Evolutionary conservation across 441 rosid species (phyloP), one percentile per base, ranked within the genome.

Genomic region (Euphorbia celastroides): DNA sequence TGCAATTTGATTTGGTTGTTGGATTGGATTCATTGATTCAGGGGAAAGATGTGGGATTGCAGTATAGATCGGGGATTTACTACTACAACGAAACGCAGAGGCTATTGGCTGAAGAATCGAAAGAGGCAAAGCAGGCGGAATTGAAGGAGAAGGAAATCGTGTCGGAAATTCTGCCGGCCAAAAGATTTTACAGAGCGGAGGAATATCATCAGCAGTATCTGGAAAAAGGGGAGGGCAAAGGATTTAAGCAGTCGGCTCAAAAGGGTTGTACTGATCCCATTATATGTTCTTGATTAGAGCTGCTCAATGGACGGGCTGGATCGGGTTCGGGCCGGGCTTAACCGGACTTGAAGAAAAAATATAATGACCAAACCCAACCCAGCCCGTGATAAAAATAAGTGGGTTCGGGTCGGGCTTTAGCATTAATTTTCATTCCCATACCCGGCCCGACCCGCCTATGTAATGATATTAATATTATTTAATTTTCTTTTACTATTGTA

Each of bases 181-280:
- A 81, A 86, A 88, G 84, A 75, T 93, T 93, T 80, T 90, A 83
- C 76, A 74, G 80, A 68, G 98, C 97, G 0, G 97, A 90, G 71
- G 97, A 87, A 30, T 72, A 85, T 67, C 95, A 89, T 71, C 96
- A 88, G 71, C 97, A 84, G 79, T 86, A 93, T 62, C 89, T 93
- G 9, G 83, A 80, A 3, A 90, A 90, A 46, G 96, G 94, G 16
- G 97, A 97, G 0, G 79, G 96, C 13, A 70, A 34, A 2, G 96
- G 97, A 14, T 52, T 9, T 0, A 84, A 74, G 30, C 98, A 93
- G 56, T 88, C 96, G 61, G 9, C 86, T 48, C 84, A 73, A 32
- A 90, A 90, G 67, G 90, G 92, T 58, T 93, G 98, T 85, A 82
- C 70, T 19, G 96, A 93, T 56, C 89, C 96, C 38, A 34, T 34